Percentiles rank a stretch among this genome's conserved stretches.
These are phyloP conservation scores for Annulohypoxylon bovei DNA, from an alignment of 495 filamentous ascomycete genomes.

Conservation along the genomic window DNA sequence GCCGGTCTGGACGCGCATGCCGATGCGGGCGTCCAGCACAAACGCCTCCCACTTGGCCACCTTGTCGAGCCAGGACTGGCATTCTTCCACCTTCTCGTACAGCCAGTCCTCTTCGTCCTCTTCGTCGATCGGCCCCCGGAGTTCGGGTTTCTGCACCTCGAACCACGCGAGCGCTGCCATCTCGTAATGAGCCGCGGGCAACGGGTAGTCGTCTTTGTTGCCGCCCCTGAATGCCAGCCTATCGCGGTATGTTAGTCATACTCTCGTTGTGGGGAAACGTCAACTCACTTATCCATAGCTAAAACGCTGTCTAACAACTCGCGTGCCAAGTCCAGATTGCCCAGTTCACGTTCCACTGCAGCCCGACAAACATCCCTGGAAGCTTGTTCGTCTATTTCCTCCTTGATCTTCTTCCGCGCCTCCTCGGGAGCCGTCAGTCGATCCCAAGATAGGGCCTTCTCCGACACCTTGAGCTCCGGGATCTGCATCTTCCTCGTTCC, in stretches of 20 bases:
- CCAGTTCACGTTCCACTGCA: conserved; percentile 71
- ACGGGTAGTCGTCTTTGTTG: conserved; percentile 82
- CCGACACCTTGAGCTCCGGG: conserved; percentile 69
- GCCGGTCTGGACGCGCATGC: conserved; percentile 83
- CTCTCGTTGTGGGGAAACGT: neutral
- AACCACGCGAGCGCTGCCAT: conserved; percentile 85
- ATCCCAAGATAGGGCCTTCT: conserved; percentile 72
- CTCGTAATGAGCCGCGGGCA: conserved; percentile 86
- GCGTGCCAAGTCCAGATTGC: conserved; percentile 70
- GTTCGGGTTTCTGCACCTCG: conserved; percentile 55
- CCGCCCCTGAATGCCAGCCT: conserved; percentile 75
- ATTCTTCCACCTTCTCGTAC: conserved; percentile 68
- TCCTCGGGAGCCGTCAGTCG: conserved; percentile 61
- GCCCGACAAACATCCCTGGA: conserved; percentile 73
- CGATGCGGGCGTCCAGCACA: conserved; percentile 85
- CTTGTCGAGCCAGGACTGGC: conserved; percentile 78
- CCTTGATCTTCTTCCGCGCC: conserved; percentile 67
- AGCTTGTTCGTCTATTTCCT: conserved; percentile 81
- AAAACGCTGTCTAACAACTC: conserved; percentile 70
- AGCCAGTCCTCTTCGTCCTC: conserved; percentile 56
- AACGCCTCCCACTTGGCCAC: conserved; percentile 85
- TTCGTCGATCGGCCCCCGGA: conserved; percentile 26
- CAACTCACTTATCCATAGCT: conserved; percentile 64
- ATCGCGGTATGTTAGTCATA: conserved; percentile 12
- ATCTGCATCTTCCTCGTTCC: conserved; percentile 79